These are phyloP conservation scores for Lactarius trivialis DNA, from an alignment of 768 basidiomycete species.

Conservation along the genomic window DNA sequence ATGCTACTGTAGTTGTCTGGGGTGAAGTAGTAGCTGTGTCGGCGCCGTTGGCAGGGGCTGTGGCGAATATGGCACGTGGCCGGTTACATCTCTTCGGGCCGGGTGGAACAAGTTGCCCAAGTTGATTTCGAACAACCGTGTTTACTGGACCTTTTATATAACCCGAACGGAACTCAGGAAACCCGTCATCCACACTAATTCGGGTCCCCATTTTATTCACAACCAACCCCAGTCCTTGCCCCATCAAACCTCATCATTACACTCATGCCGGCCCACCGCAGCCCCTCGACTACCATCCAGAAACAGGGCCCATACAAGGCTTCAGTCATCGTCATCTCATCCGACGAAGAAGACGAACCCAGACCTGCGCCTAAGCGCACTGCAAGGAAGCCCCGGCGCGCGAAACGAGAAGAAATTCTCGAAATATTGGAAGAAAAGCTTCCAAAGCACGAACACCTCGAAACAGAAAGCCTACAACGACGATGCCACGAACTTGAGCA, in stretches of 20 bases:
- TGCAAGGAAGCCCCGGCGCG: conserved; percentile 2
- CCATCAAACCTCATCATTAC: background rate
- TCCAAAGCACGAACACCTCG: conserved; percentile 11
- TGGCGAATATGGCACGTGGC: background rate
- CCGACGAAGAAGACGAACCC: conserved; percentile 16
- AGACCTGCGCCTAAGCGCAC: background rate
- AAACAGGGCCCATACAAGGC: background rate
- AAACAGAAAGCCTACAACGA: background rate
- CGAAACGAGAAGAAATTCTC: conserved; percentile 1
- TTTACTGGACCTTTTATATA: background rate
- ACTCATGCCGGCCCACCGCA: conserved; percentile 13
- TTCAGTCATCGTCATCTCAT: conserved; percentile 17
- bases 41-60: background rate
- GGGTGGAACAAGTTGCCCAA: background rate
- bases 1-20: background rate
- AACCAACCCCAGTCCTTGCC: conserved; percentile 1
- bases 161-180: background rate
- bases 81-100: too few species aligned
- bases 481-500: conserved; percentile 13
- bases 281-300: background rate
- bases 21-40: background rate
- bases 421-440: conserved; percentile 11
- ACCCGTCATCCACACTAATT: background rate
- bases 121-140: background rate
- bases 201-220: conserved; percentile 1